These are phyloP conservation scores for Colletotrichum magnum DNA, from an alignment of 2,329 filamentous ascomycete genomes.

Conservation along the genomic window DNA sequence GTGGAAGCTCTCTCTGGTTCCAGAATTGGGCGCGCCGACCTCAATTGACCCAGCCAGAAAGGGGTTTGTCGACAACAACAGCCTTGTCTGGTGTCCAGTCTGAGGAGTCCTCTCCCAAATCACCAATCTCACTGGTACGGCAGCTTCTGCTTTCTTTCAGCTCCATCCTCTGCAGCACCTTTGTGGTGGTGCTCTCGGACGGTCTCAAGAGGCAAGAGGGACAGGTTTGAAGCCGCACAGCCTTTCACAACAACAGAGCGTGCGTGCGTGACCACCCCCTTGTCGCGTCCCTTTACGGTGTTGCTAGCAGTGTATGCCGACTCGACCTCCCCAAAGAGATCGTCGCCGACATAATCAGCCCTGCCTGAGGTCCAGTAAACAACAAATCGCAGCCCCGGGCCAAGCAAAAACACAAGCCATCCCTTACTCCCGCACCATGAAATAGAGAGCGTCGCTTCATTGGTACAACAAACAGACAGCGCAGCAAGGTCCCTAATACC, in stretches of 20 bases:
- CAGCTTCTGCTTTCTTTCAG: constrained; percentile 24
- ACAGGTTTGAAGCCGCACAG: constrained; percentile 36
- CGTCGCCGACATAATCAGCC: constrained; percentile 19
- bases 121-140: constrained; percentile 6
- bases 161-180: constrained; percentile 18
- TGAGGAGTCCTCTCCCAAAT: constrained; percentile 23
- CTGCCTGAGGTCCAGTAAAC: constrained; percentile 44
- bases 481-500: constrained; percentile 36
- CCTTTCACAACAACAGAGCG: constrained; percentile 30
- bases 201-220: constrained; percentile 29
- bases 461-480: constrained; percentile 48
- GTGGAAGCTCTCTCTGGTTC: constrained; percentile 1
- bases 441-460: constrained; percentile 55
- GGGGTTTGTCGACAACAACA: constrained; percentile 13
- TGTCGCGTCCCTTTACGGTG: constrained; percentile 33
- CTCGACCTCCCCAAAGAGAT: constrained; percentile 21
- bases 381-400: constrained; percentile 49
- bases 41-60: constrained; percentile 27
- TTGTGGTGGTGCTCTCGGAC: constrained; percentile 22
- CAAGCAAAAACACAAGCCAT: constrained; percentile 24
- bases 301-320: constrained; percentile 30
- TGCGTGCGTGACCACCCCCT: constrained; percentile 30
- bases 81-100: constrained; percentile 11
- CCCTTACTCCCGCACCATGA: constrained; percentile 56
- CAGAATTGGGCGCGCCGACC: constrained; percentile 3